phyloP scores from a whole-genome alignment of 371 early-diverging fungal species.

The Batrachochytrium dendrobatidis region DNA sequence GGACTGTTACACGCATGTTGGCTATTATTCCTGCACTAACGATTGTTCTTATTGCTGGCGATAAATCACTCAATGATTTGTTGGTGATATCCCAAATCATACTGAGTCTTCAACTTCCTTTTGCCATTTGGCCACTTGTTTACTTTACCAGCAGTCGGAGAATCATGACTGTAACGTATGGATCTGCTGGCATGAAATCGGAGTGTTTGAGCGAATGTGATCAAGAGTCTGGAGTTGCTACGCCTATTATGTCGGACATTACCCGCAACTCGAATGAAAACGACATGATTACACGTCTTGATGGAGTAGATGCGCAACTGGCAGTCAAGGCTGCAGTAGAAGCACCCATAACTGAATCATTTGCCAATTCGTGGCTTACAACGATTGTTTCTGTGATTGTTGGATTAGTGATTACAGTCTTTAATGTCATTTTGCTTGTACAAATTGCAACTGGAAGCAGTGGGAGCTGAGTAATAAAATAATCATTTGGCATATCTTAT shows the following conservation, averaged over 20 bases:
- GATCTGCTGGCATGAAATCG: not conserved
- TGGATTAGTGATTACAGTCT: conserved; percentile 24
- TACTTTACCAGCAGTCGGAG: conserved; percentile 52
- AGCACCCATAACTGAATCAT: conserved; percentile 6
- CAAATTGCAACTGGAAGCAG: not conserved
- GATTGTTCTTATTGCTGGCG: conserved; percentile 56
- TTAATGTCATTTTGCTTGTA: conserved; percentile 28
- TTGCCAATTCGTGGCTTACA: conserved; percentile 10
- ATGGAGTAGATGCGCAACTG: not conserved
- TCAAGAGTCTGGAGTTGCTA: not conserved
- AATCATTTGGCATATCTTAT: too few relatives aligned
- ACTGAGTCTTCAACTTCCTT: conserved; percentile 69
- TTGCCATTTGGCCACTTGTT: conserved; percentile 72
- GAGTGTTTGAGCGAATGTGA: not conserved
- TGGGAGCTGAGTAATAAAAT: too few relatives aligned
- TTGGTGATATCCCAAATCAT: conserved; percentile 65
- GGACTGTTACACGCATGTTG: conserved; percentile 63
- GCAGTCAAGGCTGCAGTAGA: not conserved
- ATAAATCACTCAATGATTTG: conserved; percentile 55
- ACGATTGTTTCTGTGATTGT: conserved; percentile 17
- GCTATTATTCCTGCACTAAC: conserved; percentile 71
- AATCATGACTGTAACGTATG: conserved; percentile 41
- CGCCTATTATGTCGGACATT: not conserved
- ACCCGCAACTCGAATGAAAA: not conserved
- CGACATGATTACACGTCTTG: too few relatives aligned